Evolutionary conservation across 2,329 filamentous ascomycete genomes (phyloP).

Genomic region (Stemphylium lycopersici): DNA sequence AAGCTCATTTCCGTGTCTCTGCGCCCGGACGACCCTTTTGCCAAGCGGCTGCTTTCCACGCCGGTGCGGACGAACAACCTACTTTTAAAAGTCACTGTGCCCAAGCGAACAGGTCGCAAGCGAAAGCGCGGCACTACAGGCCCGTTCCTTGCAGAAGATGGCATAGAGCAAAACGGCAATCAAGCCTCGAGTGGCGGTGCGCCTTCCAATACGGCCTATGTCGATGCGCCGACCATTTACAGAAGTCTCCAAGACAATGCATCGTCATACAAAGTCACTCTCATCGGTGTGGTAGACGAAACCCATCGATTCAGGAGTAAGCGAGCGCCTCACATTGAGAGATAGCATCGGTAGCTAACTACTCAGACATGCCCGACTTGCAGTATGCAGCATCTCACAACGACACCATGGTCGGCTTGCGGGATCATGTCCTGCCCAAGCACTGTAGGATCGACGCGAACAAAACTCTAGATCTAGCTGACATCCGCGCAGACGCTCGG

Average conservation of each 20-base stretch:
- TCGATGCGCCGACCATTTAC: slow-evolving; percentile 55
- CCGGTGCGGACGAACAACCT: slow-evolving; percentile 80
- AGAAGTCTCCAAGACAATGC: slow-evolving; percentile 74
- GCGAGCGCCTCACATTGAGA: slow-evolving; percentile 7
- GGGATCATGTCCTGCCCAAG: slow-evolving; percentile 72
- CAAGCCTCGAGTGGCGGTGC: not conserved
- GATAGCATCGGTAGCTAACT: slow-evolving; percentile 18
- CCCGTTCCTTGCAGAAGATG: slow-evolving; percentile 58
- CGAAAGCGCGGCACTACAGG: slow-evolving; percentile 78
- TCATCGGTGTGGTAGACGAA: slow-evolving; percentile 74
- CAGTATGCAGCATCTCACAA: slow-evolving; percentile 76
- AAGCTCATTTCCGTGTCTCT: slow-evolving; percentile 72
- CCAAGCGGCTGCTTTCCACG: slow-evolving; percentile 78
- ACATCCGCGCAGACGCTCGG: slow-evolving; percentile 54
- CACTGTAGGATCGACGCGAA: slow-evolving; percentile 61
- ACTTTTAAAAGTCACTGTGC: slow-evolving; percentile 83
- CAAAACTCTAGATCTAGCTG: not conserved
- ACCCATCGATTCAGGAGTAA: slow-evolving; percentile 84
- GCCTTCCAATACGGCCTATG: slow-evolving; percentile 4
- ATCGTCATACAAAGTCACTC: slow-evolving; percentile 69
- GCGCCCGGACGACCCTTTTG: slow-evolving; percentile 77
- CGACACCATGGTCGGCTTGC: slow-evolving; percentile 73
- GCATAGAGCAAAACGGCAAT: slow-evolving; percentile 6
- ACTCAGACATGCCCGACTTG: slow-evolving; percentile 76
- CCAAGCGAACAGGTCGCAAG: slow-evolving; percentile 84